These are phyloP conservation scores for Thalassiosira hispida DNA, from an alignment of 352 stramenopile genomes.

Conservation along the genomic window DNA sequence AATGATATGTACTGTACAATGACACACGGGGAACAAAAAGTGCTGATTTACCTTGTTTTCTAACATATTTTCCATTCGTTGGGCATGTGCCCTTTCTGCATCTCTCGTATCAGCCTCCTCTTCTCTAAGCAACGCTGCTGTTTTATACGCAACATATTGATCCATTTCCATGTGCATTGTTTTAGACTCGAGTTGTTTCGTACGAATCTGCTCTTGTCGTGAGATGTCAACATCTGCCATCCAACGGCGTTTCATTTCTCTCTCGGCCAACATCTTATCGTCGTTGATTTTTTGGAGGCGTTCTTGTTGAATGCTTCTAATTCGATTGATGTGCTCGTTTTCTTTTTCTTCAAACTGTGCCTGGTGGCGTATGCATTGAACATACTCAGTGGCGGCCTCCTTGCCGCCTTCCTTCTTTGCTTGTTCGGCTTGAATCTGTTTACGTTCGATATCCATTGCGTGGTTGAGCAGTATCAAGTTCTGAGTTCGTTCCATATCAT, in stretches of 20 bases:
- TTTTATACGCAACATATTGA: slow-evolving; percentile 30
- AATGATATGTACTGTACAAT: too few species aligned
- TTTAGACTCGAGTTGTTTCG: slow-evolving; percentile 36
- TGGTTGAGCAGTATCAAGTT: slow-evolving; percentile 55
- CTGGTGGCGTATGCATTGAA: slow-evolving; percentile 44
- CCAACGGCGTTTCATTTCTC: slow-evolving; percentile 19
- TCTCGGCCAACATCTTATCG: slow-evolving; percentile 35
- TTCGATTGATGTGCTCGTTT: slow-evolving; percentile 41
- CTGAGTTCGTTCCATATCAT: slow-evolving; percentile 21
- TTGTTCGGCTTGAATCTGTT: slow-evolving; percentile 41
- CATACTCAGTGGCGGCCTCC: slow-evolving; percentile 32
- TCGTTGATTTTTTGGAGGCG: slow-evolving; percentile 44
- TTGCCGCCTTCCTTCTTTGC: slow-evolving; percentile 52
- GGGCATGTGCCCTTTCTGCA: slow-evolving; percentile 19
- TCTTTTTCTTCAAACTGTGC: slow-evolving; percentile 40
- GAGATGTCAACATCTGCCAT: slow-evolving; percentile 47
- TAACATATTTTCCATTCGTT: slow-evolving; percentile 35
- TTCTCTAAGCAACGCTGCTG: slow-evolving; percentile 15
- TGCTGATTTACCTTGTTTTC: slow-evolving; percentile 46
- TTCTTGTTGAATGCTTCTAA: slow-evolving; percentile 41
- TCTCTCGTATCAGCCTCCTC: slow-evolving; percentile 37
- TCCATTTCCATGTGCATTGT: slow-evolving; percentile 27
- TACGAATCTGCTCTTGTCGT: slow-evolving; percentile 51
- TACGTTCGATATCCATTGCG: slow-evolving; percentile 45
- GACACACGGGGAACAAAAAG: too few species aligned